phyloP scores from a whole-genome alignment of 352 stramenopile genomes.

The Pilasporangium apinafurcum region DNA sequence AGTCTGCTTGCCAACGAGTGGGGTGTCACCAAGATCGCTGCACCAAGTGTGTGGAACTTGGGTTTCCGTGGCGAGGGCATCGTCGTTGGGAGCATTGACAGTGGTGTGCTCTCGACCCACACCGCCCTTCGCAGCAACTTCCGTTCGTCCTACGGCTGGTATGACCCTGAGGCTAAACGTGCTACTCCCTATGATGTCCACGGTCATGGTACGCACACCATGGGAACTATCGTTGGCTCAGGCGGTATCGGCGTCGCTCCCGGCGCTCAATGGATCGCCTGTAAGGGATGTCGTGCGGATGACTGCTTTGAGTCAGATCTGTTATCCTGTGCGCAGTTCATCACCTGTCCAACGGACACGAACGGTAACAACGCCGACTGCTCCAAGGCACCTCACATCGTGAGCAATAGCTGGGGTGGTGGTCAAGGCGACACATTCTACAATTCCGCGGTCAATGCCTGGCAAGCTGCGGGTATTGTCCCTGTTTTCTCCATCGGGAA shows the following conservation, averaged over 20 bases:
- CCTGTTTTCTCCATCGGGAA: conserved; percentile 24
- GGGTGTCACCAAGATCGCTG: conserved; percentile 19
- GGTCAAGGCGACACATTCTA: conserved; percentile 7
- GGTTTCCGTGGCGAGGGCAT: conserved; percentile 15
- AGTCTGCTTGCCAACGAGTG: conserved; percentile 7
- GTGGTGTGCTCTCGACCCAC: conserved; percentile 18
- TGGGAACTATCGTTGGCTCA: conserved; percentile 23
- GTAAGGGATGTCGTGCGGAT: conserved; percentile 8
- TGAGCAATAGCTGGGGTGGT: conserved; percentile 28
- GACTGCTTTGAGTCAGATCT: conserved; percentile 12
- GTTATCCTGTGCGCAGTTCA: conserved; percentile 25
- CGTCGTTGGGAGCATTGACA: conserved; percentile 25
- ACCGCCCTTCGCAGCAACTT: conserved; percentile 14
- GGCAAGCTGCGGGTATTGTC: conserved; percentile 18
- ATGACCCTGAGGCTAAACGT: conserved; percentile 11
- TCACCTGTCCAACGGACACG: conserved; percentile 19
- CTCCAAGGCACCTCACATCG: conserved; percentile 19
- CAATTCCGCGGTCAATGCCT: conserved; percentile 10
- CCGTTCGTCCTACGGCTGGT: conserved; percentile 18
- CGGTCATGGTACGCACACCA: conserved; percentile 25
- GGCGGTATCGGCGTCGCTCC: conserved; percentile 29
- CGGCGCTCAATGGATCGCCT: conserved; percentile 24
- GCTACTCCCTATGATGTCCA: conserved; percentile 10
- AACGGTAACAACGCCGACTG: conserved; percentile 16
- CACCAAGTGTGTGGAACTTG: conserved; percentile 16